Base-by-base conservation (phyloP, 129 eudicot species). In the Erigeron canadensis region DNA sequence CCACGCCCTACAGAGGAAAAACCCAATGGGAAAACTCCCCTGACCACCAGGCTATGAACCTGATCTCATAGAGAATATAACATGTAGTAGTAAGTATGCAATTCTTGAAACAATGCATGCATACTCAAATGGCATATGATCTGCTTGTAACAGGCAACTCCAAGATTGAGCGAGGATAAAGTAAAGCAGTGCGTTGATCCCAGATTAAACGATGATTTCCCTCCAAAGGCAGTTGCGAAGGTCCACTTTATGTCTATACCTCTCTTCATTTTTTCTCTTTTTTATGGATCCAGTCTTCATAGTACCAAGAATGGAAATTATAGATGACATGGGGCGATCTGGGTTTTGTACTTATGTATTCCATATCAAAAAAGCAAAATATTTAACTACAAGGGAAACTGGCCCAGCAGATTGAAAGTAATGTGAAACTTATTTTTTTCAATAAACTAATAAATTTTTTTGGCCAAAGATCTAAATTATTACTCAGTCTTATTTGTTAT, bases 161-260 rank as follows among this genome's bases (percentile, higher is more conserved):
- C n/a, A n/a, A n/a, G n/a, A n/a, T n/a, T n/a, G n/a, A n/a, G n/a
- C n/a, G n/a, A n/a, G 71, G 96, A 91, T 65, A 91, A 91, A 84
- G 98, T 91, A 67, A 86, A 81, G 80, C 96, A 88, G 65, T 91
- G 96, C 75, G 98, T 88, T 23, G 98, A 91, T 86, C 94, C 98
- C 70, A 84, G 73, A 71, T 87, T 91, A 75, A 80, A 86, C 65
- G 74, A 84, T 10, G 95, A 85, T 17, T 91, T 68, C 72, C 98
- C 98, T 44, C 86, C 86, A 43, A 91, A 89, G 81, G 98, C 98
- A 46, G 69, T 86, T 72, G 96, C 96, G 39, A 91, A 91, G 98
- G 98, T 86, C 55, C 72, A 28, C 9, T 57, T 57, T 60, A 61
- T 44, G 46, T 47, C 34, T 68, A 19, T 42, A 60, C 11, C 39